phyloP scores from a whole-genome alignment of 176 grass and related monocot species.

The Saccharum officinarum region DNA sequence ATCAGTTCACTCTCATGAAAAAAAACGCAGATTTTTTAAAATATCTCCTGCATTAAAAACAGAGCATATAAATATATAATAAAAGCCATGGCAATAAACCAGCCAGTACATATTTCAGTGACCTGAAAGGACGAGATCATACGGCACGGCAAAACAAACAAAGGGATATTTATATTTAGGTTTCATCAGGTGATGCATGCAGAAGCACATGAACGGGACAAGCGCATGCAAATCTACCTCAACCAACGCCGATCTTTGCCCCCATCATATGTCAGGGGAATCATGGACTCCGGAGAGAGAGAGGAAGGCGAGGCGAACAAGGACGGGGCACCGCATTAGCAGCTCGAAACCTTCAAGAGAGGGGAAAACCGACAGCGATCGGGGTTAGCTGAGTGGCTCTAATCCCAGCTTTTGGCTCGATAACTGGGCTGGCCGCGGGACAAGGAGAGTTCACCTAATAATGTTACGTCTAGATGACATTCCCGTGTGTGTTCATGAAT shows the following conservation, averaged over 20 bases:
- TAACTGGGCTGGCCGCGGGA: conserved; percentile 20
- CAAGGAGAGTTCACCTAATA: conserved; percentile 37
- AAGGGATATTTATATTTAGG: not conserved
- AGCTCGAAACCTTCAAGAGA: conserved; percentile 44
- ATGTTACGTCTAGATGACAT: conserved; percentile 31
- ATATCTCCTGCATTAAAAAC: not conserved
- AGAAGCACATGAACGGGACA: conserved; percentile 18
- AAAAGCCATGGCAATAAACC: not conserved
- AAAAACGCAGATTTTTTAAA: not conserved
- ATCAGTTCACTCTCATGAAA: not conserved
- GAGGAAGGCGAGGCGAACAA: not conserved
- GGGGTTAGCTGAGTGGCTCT: conserved; percentile 54
- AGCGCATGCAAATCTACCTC: conserved; percentile 16
- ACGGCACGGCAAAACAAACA: not conserved
- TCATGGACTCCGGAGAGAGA: not conserved
- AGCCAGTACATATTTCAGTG: not conserved
- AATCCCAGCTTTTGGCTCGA: conserved; percentile 34
- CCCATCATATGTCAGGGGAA: conserved; percentile 14
- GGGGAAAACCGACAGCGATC: conserved; percentile 42
- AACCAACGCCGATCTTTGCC: conserved; percentile 13
- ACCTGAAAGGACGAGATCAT: not conserved
- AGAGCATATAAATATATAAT: not conserved
- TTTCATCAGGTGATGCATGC: not conserved
- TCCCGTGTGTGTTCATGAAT: not conserved
- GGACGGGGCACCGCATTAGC: conserved; percentile 35